A percentile compares a stretch with the other conserved stretches of the same genome.
These are phyloP conservation scores for Tirmania nivea DNA, from an alignment of 495 filamentous ascomycete species.

Conservation along the genomic window DNA sequence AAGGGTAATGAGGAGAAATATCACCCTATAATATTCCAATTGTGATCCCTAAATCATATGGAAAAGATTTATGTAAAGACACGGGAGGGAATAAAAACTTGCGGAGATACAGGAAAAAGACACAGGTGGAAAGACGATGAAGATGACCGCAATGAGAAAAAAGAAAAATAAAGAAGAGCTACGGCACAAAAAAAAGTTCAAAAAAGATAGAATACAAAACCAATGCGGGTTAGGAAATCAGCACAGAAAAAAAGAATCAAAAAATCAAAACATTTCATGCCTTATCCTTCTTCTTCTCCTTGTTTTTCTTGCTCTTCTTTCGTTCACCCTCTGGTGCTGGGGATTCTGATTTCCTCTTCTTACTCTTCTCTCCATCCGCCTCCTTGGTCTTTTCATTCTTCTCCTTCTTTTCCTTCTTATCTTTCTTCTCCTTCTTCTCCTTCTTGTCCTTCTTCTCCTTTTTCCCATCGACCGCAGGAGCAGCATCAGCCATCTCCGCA, in stretches of 20 bases:
- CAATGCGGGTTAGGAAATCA: too few species aligned
- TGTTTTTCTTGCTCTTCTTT: neutral
- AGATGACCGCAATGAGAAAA: too few species aligned
- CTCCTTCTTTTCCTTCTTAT: neutral
- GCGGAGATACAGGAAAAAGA: too few species aligned
- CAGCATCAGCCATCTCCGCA: neutral
- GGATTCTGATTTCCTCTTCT: slow-evolving; percentile 1
- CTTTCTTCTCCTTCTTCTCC: neutral
- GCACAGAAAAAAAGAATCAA: neutral
- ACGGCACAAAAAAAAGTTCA: too few species aligned
- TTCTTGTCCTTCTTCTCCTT: slow-evolving; percentile 1
- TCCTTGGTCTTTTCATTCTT: neutral
- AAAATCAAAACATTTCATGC: neutral
- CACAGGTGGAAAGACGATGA: too few species aligned
- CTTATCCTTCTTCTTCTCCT: neutral
- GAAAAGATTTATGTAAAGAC: too few species aligned
- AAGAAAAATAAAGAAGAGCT: too few species aligned
- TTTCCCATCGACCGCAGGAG: neutral
- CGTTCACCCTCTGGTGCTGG: neutral
- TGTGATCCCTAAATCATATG: too few species aligned
- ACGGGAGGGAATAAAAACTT: too few species aligned
- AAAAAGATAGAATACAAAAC: too few species aligned
- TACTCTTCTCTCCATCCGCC: neutral
- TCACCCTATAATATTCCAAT: too few species aligned
- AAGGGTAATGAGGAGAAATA: too few species aligned